These are phyloP conservation scores for Endoconidiophora polonica DNA, from an alignment of 2,329 filamentous ascomycete species.

Conservation along the genomic window DNA sequence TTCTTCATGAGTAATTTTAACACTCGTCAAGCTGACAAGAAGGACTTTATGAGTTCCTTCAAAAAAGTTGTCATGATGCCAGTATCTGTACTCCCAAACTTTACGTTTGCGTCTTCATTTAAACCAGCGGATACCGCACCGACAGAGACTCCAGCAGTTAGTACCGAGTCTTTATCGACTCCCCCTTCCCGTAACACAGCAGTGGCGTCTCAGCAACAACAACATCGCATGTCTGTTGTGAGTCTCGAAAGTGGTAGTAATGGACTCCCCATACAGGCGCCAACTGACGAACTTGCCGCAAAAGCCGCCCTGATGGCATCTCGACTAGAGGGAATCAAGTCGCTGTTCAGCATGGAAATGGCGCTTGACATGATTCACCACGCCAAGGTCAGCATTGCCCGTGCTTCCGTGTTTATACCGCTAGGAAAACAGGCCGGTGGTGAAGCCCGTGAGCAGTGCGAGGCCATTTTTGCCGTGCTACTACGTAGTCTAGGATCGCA, in stretches of 20 bases:
- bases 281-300: slow-evolving; percentile 80
- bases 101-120: slow-evolving; percentile 7
- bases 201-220: background rate
- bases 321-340: slow-evolving; percentile 82
- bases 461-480: slow-evolving; percentile 70
- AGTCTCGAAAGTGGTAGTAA: slow-evolving; percentile 15
- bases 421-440: slow-evolving; percentile 66
- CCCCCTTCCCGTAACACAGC: background rate
- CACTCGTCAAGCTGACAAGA: slow-evolving; percentile 73
- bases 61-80: slow-evolving; percentile 99
- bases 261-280: slow-evolving; percentile 41
- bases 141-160: background rate
- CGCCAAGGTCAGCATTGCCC: slow-evolving; percentile 74
- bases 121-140: background rate
- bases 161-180: no score
- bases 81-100: slow-evolving; percentile 69
- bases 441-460: slow-evolving; percentile 76
- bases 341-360: slow-evolving; percentile 90
- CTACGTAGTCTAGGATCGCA: slow-evolving; percentile 69
- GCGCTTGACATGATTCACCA: slow-evolving; percentile 76
- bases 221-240: background rate
- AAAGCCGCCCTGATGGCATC: slow-evolving; percentile 98
- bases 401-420: slow-evolving; percentile 65
- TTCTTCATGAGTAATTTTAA: slow-evolving; percentile 95
- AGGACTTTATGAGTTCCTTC: slow-evolving; percentile 90